Base-by-base conservation (phyloP, 352 stramenopile species). In the Phytophthora rubi region DNA sequence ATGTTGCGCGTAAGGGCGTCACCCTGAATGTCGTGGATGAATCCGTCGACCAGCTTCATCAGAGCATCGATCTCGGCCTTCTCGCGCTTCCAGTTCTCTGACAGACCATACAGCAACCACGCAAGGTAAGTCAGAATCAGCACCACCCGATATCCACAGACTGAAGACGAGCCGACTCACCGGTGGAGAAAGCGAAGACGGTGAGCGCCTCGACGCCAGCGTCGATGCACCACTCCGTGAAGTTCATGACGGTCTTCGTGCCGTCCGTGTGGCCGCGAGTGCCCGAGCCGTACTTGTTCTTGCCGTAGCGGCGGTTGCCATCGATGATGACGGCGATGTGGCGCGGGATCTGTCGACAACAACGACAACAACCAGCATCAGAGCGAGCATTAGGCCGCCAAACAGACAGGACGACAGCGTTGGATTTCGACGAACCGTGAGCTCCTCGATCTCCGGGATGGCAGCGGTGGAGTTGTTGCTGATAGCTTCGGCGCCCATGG, bases 261-360 rank as follows among this genome's bases (percentile, higher is more conserved):
- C 97, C 97, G 65, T 98, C 96, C 67, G 84, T 92, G 73, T 99
- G 97, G 26, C 97, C 97, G 58, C 87, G 79, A 33, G 91, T 77
- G 13, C 86, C 83, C 8, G 86, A 75, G 33, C 86, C 89, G 70
- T 95, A 94, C 49, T 87, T 93, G 23, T 77, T 80, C 60, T 92
- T 94, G 15, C 96, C 95, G 80, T 97, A 99, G 64, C 97, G 92
- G 23, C 94, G 93, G 74, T 99, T 99, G 54, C 97, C 97, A 71
- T 99, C 97, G 76, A 98, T 98, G 74, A 99, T 98, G 66, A 99
- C 90, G 1, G 95, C 96, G 13, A 99, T 90, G 68, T 99, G 97
- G 35, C 80, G 79, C 7, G 88, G 88, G 45, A 94, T 85, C 85
- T 93, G 67, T 51, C 37, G 57, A 16, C 30, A 62, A 37, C 9